Evolutionary conservation across 176 grass and related monocot species (phyloP).

Genomic region (Leersia perrieri): DNA sequence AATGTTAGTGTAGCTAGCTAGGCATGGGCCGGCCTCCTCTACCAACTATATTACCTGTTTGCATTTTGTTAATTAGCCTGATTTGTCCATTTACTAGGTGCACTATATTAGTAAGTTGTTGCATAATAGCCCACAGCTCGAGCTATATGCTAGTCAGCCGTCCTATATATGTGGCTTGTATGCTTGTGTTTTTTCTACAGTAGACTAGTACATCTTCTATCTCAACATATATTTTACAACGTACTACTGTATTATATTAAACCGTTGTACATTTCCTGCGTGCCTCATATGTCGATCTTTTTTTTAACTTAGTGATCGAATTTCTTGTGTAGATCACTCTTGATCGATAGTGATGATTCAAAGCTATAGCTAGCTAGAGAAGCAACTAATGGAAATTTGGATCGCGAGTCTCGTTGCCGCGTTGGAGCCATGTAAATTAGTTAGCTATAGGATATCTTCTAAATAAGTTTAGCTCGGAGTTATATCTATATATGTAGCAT

Average conservation of each 20-base stretch:
- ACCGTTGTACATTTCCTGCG: too few relatives aligned
- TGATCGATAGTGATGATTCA: background rate
- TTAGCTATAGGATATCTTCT: too few relatives aligned
- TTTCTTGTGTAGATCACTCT: background rate
- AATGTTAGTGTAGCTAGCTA: background rate
- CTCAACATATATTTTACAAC: background rate
- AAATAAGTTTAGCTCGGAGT: too few relatives aligned
- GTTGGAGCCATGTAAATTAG: background rate
- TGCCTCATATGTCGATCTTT: background rate
- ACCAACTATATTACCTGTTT: conserved; percentile 46
- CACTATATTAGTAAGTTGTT: background rate
- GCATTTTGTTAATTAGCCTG: conserved; percentile 27
- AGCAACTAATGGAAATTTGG: background rate
- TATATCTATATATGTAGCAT: background rate
- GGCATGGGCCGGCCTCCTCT: conserved; percentile 8
- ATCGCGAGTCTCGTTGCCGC: background rate
- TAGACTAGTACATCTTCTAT: background rate
- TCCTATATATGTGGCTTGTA: background rate
- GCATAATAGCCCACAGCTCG: background rate
- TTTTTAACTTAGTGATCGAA: background rate
- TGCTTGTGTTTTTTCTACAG: background rate
- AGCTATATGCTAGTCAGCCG: conserved; percentile 16
- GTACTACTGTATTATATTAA: too few relatives aligned
- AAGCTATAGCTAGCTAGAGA: background rate
- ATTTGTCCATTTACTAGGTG: conserved; percentile 24